These are phyloP conservation scores for Leccinellum rugosiceps DNA, from an alignment of 768 basidiomycete species.

Conservation along the genomic window DNA sequence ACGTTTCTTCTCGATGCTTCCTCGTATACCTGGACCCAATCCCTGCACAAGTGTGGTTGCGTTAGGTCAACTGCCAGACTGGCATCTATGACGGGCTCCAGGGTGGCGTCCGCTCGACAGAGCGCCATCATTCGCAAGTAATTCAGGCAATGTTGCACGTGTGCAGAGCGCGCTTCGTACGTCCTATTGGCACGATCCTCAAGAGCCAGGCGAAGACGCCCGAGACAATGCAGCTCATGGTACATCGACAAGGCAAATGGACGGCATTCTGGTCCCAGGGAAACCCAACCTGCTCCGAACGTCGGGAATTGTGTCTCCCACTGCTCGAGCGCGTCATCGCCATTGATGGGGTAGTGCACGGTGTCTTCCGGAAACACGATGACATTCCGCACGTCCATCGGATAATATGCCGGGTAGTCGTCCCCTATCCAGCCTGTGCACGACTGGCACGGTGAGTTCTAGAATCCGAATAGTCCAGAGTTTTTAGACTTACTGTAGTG, in stretches of 20 bases:
- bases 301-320: slow-evolving; percentile 25
- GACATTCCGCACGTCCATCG: slow-evolving; percentile 19
- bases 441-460: not conserved
- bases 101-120: slow-evolving; percentile 46
- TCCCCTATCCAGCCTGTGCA: slow-evolving; percentile 24
- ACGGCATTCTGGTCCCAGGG: slow-evolving; percentile 27
- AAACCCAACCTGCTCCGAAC: slow-evolving; percentile 22
- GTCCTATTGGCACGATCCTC: slow-evolving; percentile 12
- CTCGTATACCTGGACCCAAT: slow-evolving; percentile 27
- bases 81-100: slow-evolving; percentile 38
- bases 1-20: slow-evolving; percentile 16
- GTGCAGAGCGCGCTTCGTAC: slow-evolving; percentile 16
- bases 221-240: slow-evolving; percentile 39
- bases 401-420: slow-evolving; percentile 27
- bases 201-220: slow-evolving; percentile 26
- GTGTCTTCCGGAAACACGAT: slow-evolving; percentile 29
- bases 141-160: slow-evolving; percentile 45
- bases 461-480: not conserved
- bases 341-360: slow-evolving; percentile 24
- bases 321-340: slow-evolving; percentile 17
- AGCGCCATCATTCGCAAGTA: slow-evolving; percentile 46
- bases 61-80: slow-evolving; percentile 18
- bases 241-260: slow-evolving; percentile 36
- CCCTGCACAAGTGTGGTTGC: slow-evolving; percentile 26
- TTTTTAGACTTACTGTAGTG: slow-evolving; percentile 16